Conservation (phyloP, 2,329 filamentous ascomycete genomes). For the Rhinocladiella mackenziei region DNA sequence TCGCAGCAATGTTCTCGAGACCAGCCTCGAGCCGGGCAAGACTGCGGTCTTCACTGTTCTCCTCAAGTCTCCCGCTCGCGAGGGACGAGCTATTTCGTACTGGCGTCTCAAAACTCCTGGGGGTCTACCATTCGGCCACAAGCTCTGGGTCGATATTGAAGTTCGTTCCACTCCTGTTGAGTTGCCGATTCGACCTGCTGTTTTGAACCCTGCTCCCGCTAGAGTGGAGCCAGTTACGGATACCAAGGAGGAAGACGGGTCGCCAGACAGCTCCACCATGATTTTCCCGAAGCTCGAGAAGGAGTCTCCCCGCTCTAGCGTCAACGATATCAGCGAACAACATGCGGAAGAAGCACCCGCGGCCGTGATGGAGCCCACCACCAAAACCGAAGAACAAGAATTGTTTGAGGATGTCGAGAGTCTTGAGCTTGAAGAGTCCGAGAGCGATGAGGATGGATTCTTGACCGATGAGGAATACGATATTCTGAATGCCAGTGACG, state of each 20-base stretch:
- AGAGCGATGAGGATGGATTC: constrained; percentile 64
- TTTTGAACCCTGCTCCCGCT: constrained; percentile 13
- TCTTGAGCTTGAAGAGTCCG: constrained; percentile 48
- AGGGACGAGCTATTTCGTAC: constrained; percentile 84
- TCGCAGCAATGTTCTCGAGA: constrained; percentile 73
- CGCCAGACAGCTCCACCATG: constrained; percentile 59
- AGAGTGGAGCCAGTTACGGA: constrained; percentile 33
- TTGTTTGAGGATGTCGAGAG: constrained; percentile 58
- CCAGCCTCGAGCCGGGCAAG: constrained; percentile 67
- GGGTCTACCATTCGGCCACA: constrained; percentile 81
- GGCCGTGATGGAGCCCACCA: constrained; percentile 33
- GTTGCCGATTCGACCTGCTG: constrained; percentile 26
- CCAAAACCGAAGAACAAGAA: constrained; percentile 49
- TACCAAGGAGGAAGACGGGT: constrained; percentile 33
- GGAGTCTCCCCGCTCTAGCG: constrained; percentile 78
- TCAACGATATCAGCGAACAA: constrained; percentile 57
- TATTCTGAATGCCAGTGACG: constrained; percentile 89
- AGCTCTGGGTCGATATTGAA: constrained; percentile 88
- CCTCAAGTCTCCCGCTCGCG: constrained; percentile 72
- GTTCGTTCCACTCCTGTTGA: constrained; percentile 45
- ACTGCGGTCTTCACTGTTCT: constrained; percentile 76
- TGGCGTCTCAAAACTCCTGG: constrained; percentile 86
- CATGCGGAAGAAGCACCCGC: constrained; percentile 31
- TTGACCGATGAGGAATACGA: constrained; percentile 98
- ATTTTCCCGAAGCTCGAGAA: constrained; percentile 96